Evolutionary conservation across 1,284 basidiomycete species (phyloP), one percentile per base, ranked within the genome.

Genomic region (Tetrapyrgos nigripes): DNA sequence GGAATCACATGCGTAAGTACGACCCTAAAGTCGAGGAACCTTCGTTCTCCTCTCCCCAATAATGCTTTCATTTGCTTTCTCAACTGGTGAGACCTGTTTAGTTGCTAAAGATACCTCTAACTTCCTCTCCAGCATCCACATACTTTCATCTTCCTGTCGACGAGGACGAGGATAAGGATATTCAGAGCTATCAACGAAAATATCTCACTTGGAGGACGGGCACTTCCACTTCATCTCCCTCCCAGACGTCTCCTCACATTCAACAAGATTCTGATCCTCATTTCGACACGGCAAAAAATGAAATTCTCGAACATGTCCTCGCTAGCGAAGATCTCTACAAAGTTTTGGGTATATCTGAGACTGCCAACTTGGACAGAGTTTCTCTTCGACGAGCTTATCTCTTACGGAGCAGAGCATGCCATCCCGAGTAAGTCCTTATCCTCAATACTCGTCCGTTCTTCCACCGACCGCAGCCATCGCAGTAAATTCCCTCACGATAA

Each of bases 401-500:
- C 49, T 78, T 83, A 0, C 78, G 92, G 45, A 93, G 91, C 70
- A 83, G 82, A 66, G 81, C 85, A 10, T 94, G 92, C 65, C 93
- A 94, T 68, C 93, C 93, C 72, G 93, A 95, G 92, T 93, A 61
- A 64, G 88, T 80, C 28, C 33, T 19, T 14, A n/a, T 35, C 21
- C 9, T 53, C 33, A 11, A 43, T 19, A 19, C 48, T 43, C 14
- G 19, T 49, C 29, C n/a, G 23, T 35, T 53, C 49, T 31, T 58
- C 58, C 31, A 48, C 43, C 50, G 66, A 49, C 49, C 53, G 48
- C 46, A 59, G 51, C 58, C 55, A 51, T 43, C 55, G 17, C 66
- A 94, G 92, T 71, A 95, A 94, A 79, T 93, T 91, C 62, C 91
- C 91, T 8, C 31, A 53, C 17, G 79, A 84, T 64, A 89, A 91